Conservation (phyloP, 345 rosid species). For the Ricinus communis region DNA sequence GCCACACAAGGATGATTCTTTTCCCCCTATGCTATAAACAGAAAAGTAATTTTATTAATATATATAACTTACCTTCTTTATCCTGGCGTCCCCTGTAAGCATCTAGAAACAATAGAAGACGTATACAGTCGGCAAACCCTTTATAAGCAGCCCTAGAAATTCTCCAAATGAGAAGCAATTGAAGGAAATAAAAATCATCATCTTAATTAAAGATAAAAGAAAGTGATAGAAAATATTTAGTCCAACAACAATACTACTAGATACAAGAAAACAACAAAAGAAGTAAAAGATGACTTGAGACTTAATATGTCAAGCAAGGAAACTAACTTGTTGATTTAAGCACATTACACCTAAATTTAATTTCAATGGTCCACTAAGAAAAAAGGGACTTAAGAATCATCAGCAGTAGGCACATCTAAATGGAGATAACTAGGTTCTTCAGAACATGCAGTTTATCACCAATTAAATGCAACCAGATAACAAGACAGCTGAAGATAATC, state of each 20-base stretch:
- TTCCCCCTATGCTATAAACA: not conserved
- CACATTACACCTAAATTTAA: not conserved
- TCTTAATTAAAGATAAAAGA: not conserved
- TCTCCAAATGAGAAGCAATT: constrained; percentile 40
- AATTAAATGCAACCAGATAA: not conserved
- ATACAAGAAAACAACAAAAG: not conserved
- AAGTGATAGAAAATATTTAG: not conserved
- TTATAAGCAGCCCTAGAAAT: constrained; percentile 95
- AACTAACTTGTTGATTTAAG: constrained; percentile 9
- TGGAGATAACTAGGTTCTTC: too few species aligned
- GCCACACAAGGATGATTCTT: not conserved
- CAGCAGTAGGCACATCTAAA: not conserved
- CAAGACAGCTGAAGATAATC: not conserved
- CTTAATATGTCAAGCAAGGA: not conserved
- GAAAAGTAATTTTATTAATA: not conserved
- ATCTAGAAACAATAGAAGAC: constrained; percentile 88
- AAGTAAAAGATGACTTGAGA: not conserved
- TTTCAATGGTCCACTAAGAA: not conserved
- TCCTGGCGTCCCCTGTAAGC: constrained; percentile 95
- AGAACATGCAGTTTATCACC: not conserved
- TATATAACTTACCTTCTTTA: constrained; percentile 67
- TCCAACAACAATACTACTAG: constrained; percentile 2
- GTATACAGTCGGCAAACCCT: constrained; percentile 94
- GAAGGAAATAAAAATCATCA: constrained; percentile 20
- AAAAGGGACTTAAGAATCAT: not conserved